These are phyloP conservation scores for Euclidium syriacum DNA, from an alignment of 345 rosid species.

Conservation along the genomic window DNA sequence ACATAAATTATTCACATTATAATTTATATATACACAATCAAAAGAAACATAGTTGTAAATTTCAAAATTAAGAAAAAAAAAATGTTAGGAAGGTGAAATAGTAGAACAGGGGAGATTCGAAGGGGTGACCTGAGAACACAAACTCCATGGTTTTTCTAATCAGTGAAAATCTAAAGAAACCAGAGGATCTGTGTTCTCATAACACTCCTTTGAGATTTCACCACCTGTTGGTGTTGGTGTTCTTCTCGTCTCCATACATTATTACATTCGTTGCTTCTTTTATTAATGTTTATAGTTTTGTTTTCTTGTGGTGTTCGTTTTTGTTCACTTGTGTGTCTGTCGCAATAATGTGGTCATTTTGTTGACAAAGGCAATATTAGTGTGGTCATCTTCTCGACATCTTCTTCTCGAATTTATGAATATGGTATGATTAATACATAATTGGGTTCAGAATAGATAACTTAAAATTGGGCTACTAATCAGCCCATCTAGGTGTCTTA, in stretches of 20 bases:
- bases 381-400: slow-evolving; percentile 12
- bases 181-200: slow-evolving; percentile 21
- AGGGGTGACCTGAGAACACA: slow-evolving; percentile 37
- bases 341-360: slow-evolving; percentile 22
- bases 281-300: background rate
- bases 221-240: slow-evolving; percentile 3
- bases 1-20: background rate
- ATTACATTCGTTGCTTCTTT: background rate
- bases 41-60: background rate
- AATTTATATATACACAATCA: background rate
- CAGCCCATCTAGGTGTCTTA: background rate
- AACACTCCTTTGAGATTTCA: slow-evolving; percentile 23
- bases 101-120: slow-evolving; percentile 9
- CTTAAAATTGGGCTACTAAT: background rate
- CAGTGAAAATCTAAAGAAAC: background rate
- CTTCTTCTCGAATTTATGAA: background rate
- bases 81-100: background rate
- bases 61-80: background rate
- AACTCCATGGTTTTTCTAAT: background rate
- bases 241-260: background rate
- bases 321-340: slow-evolving; percentile 2
- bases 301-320: background rate
- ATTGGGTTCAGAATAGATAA: background rate
- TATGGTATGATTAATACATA: background rate
- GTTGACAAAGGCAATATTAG: background rate